Percentiles rank a stretch among this genome's conserved stretches.
Conservation (phyloP, 768 basidiomycete species). For the Russula brevipes region DNA sequence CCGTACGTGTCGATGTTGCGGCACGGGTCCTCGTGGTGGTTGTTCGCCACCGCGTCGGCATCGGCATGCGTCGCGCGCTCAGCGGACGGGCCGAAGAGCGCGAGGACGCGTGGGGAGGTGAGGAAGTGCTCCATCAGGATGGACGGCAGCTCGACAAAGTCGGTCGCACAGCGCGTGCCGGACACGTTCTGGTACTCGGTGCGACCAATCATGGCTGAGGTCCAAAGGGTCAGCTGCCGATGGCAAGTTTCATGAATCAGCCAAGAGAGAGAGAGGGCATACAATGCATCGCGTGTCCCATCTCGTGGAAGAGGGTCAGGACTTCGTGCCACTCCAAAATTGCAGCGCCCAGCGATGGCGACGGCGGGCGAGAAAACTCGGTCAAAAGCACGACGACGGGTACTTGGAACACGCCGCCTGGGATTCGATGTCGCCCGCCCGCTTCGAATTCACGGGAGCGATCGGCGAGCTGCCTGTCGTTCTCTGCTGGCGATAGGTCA, state of each 20-base stretch:
- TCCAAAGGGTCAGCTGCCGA: neutral
- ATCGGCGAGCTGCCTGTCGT: conserved; percentile 33
- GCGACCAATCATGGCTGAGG: conserved; percentile 89
- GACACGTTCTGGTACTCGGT: conserved; percentile 98
- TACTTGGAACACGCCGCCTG: conserved; percentile 73
- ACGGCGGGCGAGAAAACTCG: conserved; percentile 65
- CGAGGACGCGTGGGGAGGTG: conserved; percentile 74
- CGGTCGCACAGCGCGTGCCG: conserved; percentile 95
- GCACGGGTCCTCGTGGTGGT: conserved; percentile 71
- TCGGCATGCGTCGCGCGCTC: conserved; percentile 34
- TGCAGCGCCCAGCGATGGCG: conserved; percentile 57
- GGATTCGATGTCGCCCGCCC: conserved; percentile 52
- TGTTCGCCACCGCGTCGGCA: conserved; percentile 49
- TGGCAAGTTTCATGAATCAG: neutral
- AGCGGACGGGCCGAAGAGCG: conserved; percentile 61
- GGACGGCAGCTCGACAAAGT: conserved; percentile 96
- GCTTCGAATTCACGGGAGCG: conserved; percentile 60
- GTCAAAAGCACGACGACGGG: conserved; percentile 89
- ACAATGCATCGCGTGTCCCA: conserved; percentile 99
- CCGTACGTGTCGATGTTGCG: conserved; percentile 83
- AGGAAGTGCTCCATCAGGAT: conserved; percentile 99
- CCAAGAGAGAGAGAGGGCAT: conserved; percentile 34
- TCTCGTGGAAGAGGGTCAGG: conserved; percentile 93
- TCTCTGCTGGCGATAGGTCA: conserved; percentile 46
- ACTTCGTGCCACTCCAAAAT: conserved; percentile 90